These are phyloP conservation scores for Alternaria viburni DNA, from an alignment of 2,329 filamentous ascomycete genomes.

Conservation along the genomic window DNA sequence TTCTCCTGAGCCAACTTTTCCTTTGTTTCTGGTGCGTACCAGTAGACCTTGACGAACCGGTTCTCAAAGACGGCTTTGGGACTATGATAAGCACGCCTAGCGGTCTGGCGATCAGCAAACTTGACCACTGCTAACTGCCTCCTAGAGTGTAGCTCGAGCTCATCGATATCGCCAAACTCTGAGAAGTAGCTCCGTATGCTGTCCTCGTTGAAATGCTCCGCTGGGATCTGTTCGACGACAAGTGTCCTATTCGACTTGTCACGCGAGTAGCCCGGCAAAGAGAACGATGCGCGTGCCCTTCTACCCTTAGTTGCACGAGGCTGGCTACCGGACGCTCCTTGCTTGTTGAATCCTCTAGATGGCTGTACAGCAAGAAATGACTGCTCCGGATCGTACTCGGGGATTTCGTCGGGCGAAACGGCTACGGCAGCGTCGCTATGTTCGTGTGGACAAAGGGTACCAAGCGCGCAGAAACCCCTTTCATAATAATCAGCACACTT, in stretches of 20 bases:
- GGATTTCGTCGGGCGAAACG: conserved; percentile 16
- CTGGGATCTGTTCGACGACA: conserved; percentile 79
- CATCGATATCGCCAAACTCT: conserved; percentile 70
- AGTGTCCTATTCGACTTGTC: conserved; percentile 71
- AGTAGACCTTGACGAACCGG: conserved; percentile 83
- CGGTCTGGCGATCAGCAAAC: conserved; percentile 69
- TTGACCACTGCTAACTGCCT: conserved; percentile 73
- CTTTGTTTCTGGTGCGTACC: conserved; percentile 62
- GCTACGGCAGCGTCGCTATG: conserved; percentile 59
- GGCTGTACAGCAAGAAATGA: conserved; percentile 47
- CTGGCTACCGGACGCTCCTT: conserved; percentile 25
- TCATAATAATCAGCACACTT: conserved; percentile 74
- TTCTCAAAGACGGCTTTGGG: conserved; percentile 86
- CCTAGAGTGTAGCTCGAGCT: conserved; percentile 70
- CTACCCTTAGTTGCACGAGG: conserved; percentile 24
- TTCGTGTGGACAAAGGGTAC: conserved; percentile 71
- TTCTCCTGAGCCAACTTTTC: conserved; percentile 16
- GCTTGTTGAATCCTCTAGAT: conserved; percentile 1
- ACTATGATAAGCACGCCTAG: conserved; percentile 74
- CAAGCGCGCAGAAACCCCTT: conserved; percentile 74
- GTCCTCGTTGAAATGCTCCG: conserved; percentile 71
- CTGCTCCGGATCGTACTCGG: conserved; percentile 67
- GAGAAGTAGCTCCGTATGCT: conserved; percentile 72
- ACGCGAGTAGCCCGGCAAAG: conserved; percentile 66
- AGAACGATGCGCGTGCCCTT: conserved; percentile 61